Evolutionary conservation across 306 rosid species (phyloP).

Genomic region (Hylodesmum podocarpum): DNA sequence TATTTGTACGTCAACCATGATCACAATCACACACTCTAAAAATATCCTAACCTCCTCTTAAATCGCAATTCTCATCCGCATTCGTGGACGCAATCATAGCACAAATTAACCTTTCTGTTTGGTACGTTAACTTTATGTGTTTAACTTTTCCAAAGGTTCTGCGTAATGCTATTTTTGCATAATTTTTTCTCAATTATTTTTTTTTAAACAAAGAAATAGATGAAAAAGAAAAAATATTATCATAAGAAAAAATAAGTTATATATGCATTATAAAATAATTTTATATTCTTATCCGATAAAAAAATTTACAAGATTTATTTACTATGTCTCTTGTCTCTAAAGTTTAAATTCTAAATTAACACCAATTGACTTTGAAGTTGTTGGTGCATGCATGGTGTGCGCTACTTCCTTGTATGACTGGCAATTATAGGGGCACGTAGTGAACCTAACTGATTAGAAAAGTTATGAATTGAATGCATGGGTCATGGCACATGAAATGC

Average conservation of each 20-base stretch:
- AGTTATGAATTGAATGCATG: slow-evolving; percentile 24
- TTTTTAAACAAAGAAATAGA: no score
- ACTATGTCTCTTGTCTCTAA: no score
- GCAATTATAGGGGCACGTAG: slow-evolving; percentile 42
- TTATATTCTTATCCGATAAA: no score
- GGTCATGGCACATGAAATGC: neutral
- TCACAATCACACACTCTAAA: slow-evolving; percentile 16
- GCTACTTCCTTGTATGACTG: slow-evolving; percentile 4
- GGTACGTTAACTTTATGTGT: slow-evolving; percentile 1
- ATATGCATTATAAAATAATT: no score
- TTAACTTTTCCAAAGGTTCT: neutral
- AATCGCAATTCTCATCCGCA: neutral
- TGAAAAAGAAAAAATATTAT: no score
- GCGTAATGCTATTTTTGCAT: no score
- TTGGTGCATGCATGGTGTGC: slow-evolving; percentile 34
- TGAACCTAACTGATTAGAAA: slow-evolving; percentile 24
- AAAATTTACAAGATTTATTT: no score
- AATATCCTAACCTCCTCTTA: slow-evolving; percentile 25
- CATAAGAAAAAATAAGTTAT: no score
- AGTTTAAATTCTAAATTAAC: no score
- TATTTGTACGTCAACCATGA: slow-evolving; percentile 46
- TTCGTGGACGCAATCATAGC: slow-evolving; percentile 33
- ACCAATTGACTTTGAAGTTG: slow-evolving; percentile 15
- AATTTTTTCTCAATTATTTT: no score
- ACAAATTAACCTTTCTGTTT: slow-evolving; percentile 14